Percentiles rank a stretch among this genome's conserved stretches.
phyloP scores from a whole-genome alignment of 306 rosid genomes.

The Rubus idaeus region DNA sequence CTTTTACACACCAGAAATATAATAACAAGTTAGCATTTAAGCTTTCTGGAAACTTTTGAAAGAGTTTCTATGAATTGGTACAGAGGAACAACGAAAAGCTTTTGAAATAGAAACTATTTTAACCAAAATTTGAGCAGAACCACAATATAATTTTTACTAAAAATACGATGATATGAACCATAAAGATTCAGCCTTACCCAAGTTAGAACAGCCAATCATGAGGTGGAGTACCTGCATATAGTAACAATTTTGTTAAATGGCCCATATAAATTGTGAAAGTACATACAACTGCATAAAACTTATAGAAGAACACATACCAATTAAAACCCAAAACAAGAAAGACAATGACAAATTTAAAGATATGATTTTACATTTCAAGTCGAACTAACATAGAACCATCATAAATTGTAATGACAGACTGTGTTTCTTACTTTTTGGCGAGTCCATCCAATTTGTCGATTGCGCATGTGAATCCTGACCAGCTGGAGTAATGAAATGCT shows the following conservation, averaged over 20 bases:
- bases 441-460: conserved; percentile 53
- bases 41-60: neutral
- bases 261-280: conserved; percentile 1
- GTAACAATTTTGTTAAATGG: conserved; percentile 15
- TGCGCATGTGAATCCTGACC: conserved; percentile 55
- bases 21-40: neutral
- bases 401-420: neutral
- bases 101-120: conserved; percentile 1
- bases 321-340: neutral
- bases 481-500: conserved; percentile 44
- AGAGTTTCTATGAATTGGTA: neutral
- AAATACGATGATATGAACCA: conserved; percentile 2
- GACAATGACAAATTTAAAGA: neutral
- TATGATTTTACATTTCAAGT: neutral
- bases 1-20: neutral
- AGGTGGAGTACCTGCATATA: conserved; percentile 66
- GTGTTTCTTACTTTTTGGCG: conserved; percentile 60
- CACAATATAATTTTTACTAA: conserved; percentile 4
- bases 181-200: conserved; percentile 44
- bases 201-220: conserved; percentile 62
- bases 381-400: neutral
- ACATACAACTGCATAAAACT: neutral
- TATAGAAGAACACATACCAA: neutral
- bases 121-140: conserved; percentile 13
- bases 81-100: neutral